Conservation (phyloP, 768 basidiomycete genomes). For the Russula abietina region DNA sequence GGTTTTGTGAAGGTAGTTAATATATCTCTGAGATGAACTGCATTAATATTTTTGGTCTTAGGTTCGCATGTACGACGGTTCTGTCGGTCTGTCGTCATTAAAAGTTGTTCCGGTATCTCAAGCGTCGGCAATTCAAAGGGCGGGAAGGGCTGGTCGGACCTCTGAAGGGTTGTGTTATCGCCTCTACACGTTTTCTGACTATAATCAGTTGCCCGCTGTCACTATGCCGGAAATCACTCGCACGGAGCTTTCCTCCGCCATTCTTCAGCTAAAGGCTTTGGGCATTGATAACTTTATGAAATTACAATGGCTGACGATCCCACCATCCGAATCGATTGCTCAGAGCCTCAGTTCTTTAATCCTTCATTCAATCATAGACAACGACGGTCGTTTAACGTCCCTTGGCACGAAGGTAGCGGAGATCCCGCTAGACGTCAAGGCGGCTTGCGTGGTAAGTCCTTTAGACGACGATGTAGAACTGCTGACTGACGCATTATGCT, state of each 20-base stretch:
- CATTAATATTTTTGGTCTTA: slow-evolving; percentile 29
- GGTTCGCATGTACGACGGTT: slow-evolving; percentile 89
- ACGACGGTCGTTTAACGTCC: slow-evolving; percentile 67
- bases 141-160: slow-evolving; percentile 92
- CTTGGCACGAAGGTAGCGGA: slow-evolving; percentile 88
- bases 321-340: slow-evolving; percentile 79
- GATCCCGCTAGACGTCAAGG: slow-evolving; percentile 85
- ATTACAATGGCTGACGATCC: slow-evolving; percentile 91
- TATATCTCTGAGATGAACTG: neutral
- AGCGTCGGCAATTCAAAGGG: slow-evolving; percentile 88
- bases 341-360: slow-evolving; percentile 81
- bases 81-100: slow-evolving; percentile 77
- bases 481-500: slow-evolving; percentile 4
- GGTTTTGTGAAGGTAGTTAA: slow-evolving; percentile 84
- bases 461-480: neutral
- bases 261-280: slow-evolving; percentile 89
- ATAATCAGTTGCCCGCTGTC: slow-evolving; percentile 54
- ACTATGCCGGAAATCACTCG: slow-evolving; percentile 89
- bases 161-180: slow-evolving; percentile 90
- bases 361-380: slow-evolving; percentile 76
- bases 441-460: slow-evolving; percentile 82
- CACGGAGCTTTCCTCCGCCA: slow-evolving; percentile 84
- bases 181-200: slow-evolving; percentile 65
- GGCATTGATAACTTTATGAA: slow-evolving; percentile 94
- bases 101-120: slow-evolving; percentile 76